Evolutionary conservation across 305 asterid species (phyloP), one percentile per base, ranked within the genome.

Genomic region (Lippia alba): DNA sequence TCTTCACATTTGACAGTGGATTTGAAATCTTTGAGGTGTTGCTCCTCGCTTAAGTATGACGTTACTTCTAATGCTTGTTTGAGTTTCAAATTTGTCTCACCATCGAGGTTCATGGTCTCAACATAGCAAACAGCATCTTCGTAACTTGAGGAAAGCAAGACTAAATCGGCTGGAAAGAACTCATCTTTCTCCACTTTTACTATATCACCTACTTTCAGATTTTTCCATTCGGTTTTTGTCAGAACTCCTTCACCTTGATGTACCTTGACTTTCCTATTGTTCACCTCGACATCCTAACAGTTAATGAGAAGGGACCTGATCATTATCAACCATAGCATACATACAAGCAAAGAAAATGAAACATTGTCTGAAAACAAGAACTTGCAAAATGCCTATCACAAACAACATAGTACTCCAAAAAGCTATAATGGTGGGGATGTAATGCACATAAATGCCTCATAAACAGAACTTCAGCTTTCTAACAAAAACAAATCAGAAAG

Each of bases 31-130:
- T 48, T 45, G 48, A 86, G 71, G 45, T 82, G 70, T 0, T 73
- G 51, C 40, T 89, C 96, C 53, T 80, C 92, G 2, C 66, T 63
- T 30, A 90, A 49, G 8, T 76, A 69, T 36, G 96, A 81, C 40
- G 96, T 90, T 50, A 66, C 87, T 17, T 90, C 94, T 58, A 87
- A 70, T 16, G 88, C 86, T 71, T 92, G 96, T 69, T 87, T 92
- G 63, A 92, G 89, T 81, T 92, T 92, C 78, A 90, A 61, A 76
- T 92, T 92, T 14, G 98, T 92, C 71, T 92, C 98, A 2, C 98
- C 98, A 5, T 92, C 96, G 36, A 92, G 94, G 53, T 90, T 92
- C 96, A 92, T 92, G 8, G 96, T 92, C 85, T 92, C 98, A 20
- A 92, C 96, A 56, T 92, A 92, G 82, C 98, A 88, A 20, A 90